Base-by-base conservation (phyloP, 1,139 yeast species). In the Pichia sp. region DNA sequence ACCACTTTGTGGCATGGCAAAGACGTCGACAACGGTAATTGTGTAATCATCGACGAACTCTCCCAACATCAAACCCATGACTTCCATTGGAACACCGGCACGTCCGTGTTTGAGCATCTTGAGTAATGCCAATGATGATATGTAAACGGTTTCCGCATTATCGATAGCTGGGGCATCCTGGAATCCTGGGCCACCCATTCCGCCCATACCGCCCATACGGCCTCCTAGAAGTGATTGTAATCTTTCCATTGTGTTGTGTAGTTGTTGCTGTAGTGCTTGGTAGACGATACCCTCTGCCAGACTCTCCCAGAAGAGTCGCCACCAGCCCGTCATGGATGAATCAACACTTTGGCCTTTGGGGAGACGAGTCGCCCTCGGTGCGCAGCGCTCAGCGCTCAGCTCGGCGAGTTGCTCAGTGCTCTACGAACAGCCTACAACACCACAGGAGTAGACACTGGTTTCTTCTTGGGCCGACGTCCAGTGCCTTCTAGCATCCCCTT, bases 81-180 rank as follows among this genome's bases (percentile, higher is more conserved):
- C 99, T 72, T 94, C 99, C 99, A 94, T 94, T 17, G 99, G 99
- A 47, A 94, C 99, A 64, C 99, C 99, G 1, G 99, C 98, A 62
- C 98, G 78, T 40, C 99, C 98, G 65, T 93, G 99, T 68, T 91
- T 93, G 63, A 93, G 79, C 99, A 93, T 93, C 69, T 94, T 94
- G 54, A 94, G 75, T 50, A 94, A 73, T 3, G 99, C 99, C 60
- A 94, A 76, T 34, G 98, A 90, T 33, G 99, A 93, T 51, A 94
- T 90, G 69, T 93, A 90, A 10, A 93, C 97, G 1, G 98, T 91
- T 70, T 93, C 99, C 32, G 96, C 85, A 61, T 93, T 91, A 68
- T 93, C 99, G 50, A 91, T 88, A 37, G 88, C 85, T 11, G 94
- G 91, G 2, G 85, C 81, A 60, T 86, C 96, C 34, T 56, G 59